A percentile compares a stretch with the other conserved stretches of the same genome.
These are phyloP conservation scores for Plasmodium coatneyi DNA, from an alignment of 169 alveolate species.

Conservation along the genomic window DNA sequence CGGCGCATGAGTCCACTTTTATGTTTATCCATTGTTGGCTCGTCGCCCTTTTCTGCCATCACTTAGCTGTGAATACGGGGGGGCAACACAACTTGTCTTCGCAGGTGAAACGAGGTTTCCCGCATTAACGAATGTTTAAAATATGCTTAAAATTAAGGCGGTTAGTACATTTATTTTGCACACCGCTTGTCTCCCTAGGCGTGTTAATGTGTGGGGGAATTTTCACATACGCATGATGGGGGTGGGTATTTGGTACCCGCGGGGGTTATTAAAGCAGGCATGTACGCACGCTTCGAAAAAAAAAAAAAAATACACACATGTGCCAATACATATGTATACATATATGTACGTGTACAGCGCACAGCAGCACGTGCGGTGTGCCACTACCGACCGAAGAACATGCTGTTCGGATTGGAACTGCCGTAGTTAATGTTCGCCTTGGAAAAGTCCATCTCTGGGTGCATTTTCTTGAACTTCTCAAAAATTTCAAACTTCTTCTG, in stretches of 20 bases:
- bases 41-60: background rate
- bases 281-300: background rate
- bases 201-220: background rate
- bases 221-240: background rate
- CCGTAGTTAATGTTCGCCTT: conserved; percentile 93
- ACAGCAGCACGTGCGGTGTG: background rate
- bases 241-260: background rate
- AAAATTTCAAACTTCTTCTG: conserved; percentile 93
- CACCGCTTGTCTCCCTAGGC: background rate
- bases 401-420: conserved; percentile 14
- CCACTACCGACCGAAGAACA: conserved; percentile 23
- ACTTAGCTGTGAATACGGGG: background rate
- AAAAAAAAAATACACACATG: background rate
- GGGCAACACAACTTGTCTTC: background rate
- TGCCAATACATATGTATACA: background rate
- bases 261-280: background rate
- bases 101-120: background rate
- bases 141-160: background rate
- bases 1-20: background rate
- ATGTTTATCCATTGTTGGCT: background rate
- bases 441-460: conserved; percentile 98
- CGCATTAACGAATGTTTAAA: background rate
- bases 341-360: background rate
- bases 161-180: background rate
- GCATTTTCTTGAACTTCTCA: conserved; percentile 95